These are phyloP conservation scores for Porphyrellus sp. DNA, from an alignment of 1,284 basidiomycete genomes.

Conservation along the genomic window DNA sequence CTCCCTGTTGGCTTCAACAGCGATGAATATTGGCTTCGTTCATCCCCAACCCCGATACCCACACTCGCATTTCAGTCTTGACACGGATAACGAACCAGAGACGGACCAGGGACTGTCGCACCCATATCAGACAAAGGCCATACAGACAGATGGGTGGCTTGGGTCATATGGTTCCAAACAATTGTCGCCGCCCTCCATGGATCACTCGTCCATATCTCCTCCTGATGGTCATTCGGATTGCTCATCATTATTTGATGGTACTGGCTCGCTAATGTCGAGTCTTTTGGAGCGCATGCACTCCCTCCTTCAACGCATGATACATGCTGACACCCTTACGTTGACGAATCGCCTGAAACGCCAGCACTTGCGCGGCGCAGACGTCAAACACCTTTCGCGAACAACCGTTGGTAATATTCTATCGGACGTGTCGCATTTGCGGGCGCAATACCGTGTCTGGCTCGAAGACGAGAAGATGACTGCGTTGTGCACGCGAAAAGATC, in stretches of 20 bases:
- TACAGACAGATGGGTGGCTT: constrained; percentile 66
- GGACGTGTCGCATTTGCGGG: constrained; percentile 70
- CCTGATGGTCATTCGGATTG: constrained; percentile 63
- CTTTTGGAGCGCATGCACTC: constrained; percentile 72
- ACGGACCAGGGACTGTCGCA: constrained; percentile 36
- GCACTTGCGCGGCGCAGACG: constrained; percentile 80
- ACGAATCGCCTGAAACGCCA: constrained; percentile 91
- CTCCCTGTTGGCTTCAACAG: constrained; percentile 43
- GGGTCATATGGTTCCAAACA: constrained; percentile 35
- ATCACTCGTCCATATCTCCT: constrained; percentile 45
- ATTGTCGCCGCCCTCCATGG: constrained; percentile 37
- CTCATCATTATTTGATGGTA: constrained; percentile 59
- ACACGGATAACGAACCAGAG: constrained; percentile 45
- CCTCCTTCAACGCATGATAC: constrained; percentile 67
- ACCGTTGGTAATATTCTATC: constrained; percentile 76
- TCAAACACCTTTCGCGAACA: constrained; percentile 82
- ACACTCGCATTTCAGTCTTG: constrained; percentile 42
- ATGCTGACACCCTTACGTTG: constrained; percentile 86
- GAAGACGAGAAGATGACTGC: constrained; percentile 65
- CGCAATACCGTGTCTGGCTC: constrained; percentile 72
- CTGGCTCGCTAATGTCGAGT: constrained; percentile 49
- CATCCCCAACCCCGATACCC: constrained; percentile 41
- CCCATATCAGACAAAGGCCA: constrained; percentile 54
- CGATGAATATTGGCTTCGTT: constrained; percentile 41
- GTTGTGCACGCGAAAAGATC: constrained; percentile 76